Evolutionary conservation across 345 rosid species (phyloP).

Genomic region (Ceriops zippeliana): DNA sequence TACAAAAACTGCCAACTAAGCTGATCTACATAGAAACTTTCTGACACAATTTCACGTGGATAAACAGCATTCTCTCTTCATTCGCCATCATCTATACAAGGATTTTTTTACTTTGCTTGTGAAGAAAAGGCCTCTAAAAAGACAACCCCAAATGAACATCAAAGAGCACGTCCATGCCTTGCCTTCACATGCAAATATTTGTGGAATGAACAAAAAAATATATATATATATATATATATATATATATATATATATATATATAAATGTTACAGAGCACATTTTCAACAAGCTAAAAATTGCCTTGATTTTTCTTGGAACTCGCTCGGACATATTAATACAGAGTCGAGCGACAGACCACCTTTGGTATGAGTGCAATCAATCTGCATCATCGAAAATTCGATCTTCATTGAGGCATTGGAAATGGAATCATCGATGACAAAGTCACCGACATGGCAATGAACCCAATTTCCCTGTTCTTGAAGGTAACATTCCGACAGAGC

Average conservation of each 20-base stretch:
- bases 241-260: no score
- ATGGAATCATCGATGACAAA: slow-evolving; percentile 17
- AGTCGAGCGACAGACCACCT: slow-evolving; percentile 38
- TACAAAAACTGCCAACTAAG: not conserved
- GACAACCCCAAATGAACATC: not conserved
- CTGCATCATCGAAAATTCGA: slow-evolving; percentile 40
- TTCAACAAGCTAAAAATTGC: not conserved
- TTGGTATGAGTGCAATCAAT: slow-evolving; percentile 42
- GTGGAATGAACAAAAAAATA: slow-evolving; percentile 3
- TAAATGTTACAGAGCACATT: no score
- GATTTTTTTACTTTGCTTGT: not conserved
- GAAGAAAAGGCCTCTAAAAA: not conserved
- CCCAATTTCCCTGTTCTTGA: slow-evolving; percentile 30
- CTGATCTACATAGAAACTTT: not conserved
- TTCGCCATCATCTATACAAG: not conserved
- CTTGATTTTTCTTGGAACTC: slow-evolving; percentile 14
- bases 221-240: no score
- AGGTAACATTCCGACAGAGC: slow-evolving; percentile 24
- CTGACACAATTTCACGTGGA: not conserved
- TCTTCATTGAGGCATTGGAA: slow-evolving; percentile 1
- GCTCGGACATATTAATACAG: slow-evolving; percentile 24
- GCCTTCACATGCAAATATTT: slow-evolving; percentile 3
- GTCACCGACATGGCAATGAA: slow-evolving; percentile 30
- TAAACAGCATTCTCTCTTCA: not conserved
- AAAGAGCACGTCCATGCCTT: not conserved